phyloP scores from a whole-genome alignment of 1,284 basidiomycete genomes.

The Ustilago trichophora region DNA sequence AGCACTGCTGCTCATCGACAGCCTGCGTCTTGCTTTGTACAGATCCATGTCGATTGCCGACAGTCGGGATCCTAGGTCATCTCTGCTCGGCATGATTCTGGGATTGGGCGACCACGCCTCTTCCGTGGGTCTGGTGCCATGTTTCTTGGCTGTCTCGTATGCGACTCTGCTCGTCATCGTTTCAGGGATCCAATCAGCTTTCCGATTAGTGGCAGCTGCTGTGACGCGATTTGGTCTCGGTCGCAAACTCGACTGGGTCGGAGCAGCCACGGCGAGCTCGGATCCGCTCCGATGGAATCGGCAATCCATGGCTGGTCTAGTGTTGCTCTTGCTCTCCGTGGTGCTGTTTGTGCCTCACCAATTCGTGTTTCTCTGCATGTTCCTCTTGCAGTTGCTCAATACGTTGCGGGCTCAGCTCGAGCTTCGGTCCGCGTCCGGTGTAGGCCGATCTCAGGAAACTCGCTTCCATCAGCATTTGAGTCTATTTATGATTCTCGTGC shows the following conservation, averaged over 20 bases:
- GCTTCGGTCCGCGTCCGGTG: conserved; percentile 5
- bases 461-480: conserved; percentile 70
- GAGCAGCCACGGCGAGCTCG: conserved; percentile 13
- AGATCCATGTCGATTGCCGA: conserved; percentile 1
- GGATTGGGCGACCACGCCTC: conserved; percentile 21
- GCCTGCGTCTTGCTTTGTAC: conserved; percentile 19
- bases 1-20: conserved; percentile 14
- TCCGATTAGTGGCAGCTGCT: conserved; percentile 19
- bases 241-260: conserved; percentile 18
- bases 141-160: conserved; percentile 33
- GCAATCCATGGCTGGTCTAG: conserved; percentile 71
- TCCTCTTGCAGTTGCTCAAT: conserved; percentile 75
- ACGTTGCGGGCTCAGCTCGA: conserved; percentile 56
- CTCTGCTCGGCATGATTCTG: conserved; percentile 39
- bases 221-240: conserved; percentile 8
- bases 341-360: conserved; percentile 85
- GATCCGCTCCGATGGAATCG: conserved; percentile 29
- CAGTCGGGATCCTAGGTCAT: conserved; percentile 18
- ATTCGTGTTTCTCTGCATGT: conserved; percentile 83
- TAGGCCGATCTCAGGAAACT: conserved; percentile 46
- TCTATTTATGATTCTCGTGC: conserved; percentile 79
- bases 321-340: conserved; percentile 74
- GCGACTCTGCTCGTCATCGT: conserved; percentile 25
- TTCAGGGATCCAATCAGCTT: conserved; percentile 16
- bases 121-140: conserved; percentile 19